Conservation (phyloP, 2,329 filamentous ascomycete species). For the Claviceps africana region DNA sequence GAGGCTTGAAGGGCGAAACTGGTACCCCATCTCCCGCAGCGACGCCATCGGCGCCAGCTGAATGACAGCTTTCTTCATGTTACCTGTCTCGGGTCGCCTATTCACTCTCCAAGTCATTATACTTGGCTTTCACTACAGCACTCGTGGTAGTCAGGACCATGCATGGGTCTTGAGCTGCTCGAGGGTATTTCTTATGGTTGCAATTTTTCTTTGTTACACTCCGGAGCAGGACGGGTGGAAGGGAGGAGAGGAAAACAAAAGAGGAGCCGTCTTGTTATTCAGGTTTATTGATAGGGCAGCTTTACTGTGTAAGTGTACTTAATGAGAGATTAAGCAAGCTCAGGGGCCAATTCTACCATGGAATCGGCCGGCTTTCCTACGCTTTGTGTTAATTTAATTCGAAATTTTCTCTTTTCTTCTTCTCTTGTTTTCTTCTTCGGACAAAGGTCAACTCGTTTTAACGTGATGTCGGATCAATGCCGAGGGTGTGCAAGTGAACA, state of each 20-base stretch:
- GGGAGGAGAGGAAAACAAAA: not conserved
- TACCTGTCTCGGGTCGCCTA: not conserved
- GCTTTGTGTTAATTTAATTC: slow-evolving; percentile 12
- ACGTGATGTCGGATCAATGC: not conserved
- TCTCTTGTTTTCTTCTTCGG: not conserved
- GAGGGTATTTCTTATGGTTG: slow-evolving; percentile 3
- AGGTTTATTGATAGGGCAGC: slow-evolving; percentile 3
- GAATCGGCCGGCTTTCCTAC: slow-evolving; percentile 10
- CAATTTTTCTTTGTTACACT: slow-evolving; percentile 9
- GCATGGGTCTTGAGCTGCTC: not conserved
- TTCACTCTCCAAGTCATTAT: not conserved
- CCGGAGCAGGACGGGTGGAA: slow-evolving; percentile 9
- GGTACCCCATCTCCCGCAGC: slow-evolving; percentile 39
- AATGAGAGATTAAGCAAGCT: slow-evolving; percentile 21
- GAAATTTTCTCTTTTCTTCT: not conserved
- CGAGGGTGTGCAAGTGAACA: not conserved
- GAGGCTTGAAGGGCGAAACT: slow-evolving; percentile 45
- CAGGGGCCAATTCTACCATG: slow-evolving; percentile 13
- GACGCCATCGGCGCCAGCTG: slow-evolving; percentile 34
- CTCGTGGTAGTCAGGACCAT: not conserved
- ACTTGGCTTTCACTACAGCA: not conserved
- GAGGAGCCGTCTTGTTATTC: slow-evolving; percentile 6
- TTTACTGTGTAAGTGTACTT: slow-evolving; percentile 20
- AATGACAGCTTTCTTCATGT: not conserved
- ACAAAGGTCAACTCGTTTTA: not conserved